A percentile compares a stretch with the other conserved stretches of the same genome.
Evolutionary conservation across 257 asterid genomes (phyloP).

Genomic region (Paraleonurus japonicus): DNA sequence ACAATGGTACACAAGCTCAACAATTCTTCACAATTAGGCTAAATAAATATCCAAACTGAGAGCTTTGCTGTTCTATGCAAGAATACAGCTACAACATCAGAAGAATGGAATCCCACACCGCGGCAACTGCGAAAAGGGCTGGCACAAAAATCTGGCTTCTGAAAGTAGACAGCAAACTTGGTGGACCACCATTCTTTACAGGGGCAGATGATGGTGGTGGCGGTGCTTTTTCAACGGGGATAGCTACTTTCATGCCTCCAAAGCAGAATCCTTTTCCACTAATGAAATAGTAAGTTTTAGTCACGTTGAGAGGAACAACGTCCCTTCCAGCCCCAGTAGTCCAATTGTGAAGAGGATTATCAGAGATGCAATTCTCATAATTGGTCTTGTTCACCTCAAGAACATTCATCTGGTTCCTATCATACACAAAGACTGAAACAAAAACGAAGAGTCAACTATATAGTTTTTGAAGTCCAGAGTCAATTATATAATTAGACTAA

Average conservation of each 20-base stretch:
- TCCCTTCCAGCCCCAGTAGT: slow-evolving; percentile 89
- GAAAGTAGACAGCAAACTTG: slow-evolving; percentile 28
- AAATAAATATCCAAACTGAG: slow-evolving; percentile 20
- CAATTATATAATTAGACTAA: background rate
- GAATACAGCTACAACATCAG: slow-evolving; percentile 33
- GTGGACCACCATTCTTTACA: slow-evolving; percentile 25
- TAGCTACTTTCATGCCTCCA: slow-evolving; percentile 71
- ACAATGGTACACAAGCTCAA: slow-evolving; percentile 25
- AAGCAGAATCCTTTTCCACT: slow-evolving; percentile 87
- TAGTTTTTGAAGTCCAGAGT: too few relatives aligned
- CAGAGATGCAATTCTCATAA: slow-evolving; percentile 59
- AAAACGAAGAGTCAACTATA: background rate
- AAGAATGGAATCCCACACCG: slow-evolving; percentile 59
- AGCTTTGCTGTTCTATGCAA: slow-evolving; percentile 13
- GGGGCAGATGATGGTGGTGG: slow-evolving; percentile 66
- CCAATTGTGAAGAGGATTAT: slow-evolving; percentile 67
- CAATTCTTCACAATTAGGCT: slow-evolving; percentile 39
- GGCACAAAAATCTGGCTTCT: slow-evolving; percentile 47
- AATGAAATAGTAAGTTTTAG: slow-evolving; percentile 65
- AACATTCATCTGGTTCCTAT: slow-evolving; percentile 66
- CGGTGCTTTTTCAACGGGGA: slow-evolving; percentile 56
- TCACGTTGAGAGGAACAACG: slow-evolving; percentile 84
- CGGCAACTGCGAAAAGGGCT: slow-evolving; percentile 54
- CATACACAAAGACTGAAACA: slow-evolving; percentile 66
- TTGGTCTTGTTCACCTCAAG: slow-evolving; percentile 82